These are phyloP conservation scores for Globisporangium carolinianum DNA, from an alignment of 352 stramenopile species.

Conservation along the genomic window DNA sequence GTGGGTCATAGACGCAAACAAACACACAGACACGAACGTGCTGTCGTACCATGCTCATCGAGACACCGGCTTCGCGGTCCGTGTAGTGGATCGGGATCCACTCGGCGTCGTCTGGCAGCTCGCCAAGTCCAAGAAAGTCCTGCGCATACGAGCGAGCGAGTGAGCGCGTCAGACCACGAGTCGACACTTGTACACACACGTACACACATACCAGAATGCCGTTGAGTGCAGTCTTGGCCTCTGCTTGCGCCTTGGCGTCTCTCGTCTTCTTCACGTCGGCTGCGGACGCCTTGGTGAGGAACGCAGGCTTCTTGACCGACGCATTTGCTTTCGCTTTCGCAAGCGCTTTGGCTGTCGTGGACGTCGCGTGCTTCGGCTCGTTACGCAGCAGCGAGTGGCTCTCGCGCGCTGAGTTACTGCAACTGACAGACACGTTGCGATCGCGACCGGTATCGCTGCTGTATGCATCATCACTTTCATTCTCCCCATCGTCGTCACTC, in stretches of 20 bases:
- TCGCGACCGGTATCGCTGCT: not conserved
- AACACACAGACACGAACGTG: not conserved
- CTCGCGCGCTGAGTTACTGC: slow-evolving; percentile 8
- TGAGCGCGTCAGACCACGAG: not conserved
- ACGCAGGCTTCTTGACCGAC: slow-evolving; percentile 15
- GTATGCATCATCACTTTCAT: slow-evolving; percentile 1
- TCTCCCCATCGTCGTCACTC: not conserved
- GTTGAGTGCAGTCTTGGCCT: slow-evolving; percentile 51
- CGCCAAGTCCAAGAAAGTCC: slow-evolving; percentile 72
- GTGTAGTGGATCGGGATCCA: slow-evolving; percentile 77
- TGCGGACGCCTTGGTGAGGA: slow-evolving; percentile 19
- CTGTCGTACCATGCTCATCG: slow-evolving; percentile 47
- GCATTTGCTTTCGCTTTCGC: slow-evolving; percentile 10
- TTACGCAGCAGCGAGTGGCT: slow-evolving; percentile 31
- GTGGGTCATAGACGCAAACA: not conserved
- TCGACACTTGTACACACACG: too few relatives aligned
- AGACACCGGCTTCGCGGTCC: slow-evolving; percentile 53
- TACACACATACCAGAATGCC: slow-evolving; percentile 31
- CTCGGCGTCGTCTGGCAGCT: slow-evolving; percentile 63
- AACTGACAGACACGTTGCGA: too few relatives aligned
- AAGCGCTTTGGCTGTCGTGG: not conserved
- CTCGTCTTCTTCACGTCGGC: slow-evolving; percentile 19
- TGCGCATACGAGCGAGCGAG: slow-evolving; percentile 7
- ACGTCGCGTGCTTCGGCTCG: slow-evolving; percentile 8
- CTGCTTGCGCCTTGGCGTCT: slow-evolving; percentile 42